Percentiles rank a stretch among this genome's conserved stretches.
These are phyloP conservation scores for Moricandia arvensis DNA, from an alignment of 345 rosid genomes.

Conservation along the genomic window DNA sequence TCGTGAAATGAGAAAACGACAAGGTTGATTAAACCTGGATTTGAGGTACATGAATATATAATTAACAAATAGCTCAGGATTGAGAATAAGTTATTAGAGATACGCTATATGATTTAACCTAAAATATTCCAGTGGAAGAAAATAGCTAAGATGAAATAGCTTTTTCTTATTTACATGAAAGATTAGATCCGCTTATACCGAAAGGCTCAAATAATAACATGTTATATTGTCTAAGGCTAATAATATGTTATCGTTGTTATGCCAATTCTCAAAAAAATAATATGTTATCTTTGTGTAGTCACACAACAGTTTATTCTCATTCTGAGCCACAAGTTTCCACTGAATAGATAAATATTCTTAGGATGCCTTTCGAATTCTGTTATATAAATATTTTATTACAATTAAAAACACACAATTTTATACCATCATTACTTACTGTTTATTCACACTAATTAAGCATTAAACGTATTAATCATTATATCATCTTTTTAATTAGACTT, in stretches of 20 bases:
- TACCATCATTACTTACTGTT: slow-evolving; percentile 19
- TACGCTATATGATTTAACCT: not conserved
- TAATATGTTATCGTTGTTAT: slow-evolving; percentile 22
- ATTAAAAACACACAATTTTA: not conserved
- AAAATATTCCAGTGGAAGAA: not conserved
- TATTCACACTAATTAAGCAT: not conserved
- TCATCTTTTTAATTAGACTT: not conserved
- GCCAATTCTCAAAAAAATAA: too few species aligned
- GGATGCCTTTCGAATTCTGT: slow-evolving; percentile 6
- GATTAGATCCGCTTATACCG: slow-evolving; percentile 1
- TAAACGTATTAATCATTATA: not conserved
- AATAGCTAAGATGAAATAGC: not conserved
- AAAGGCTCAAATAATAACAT: slow-evolving; percentile 6
- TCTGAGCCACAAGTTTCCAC: slow-evolving; percentile 30
- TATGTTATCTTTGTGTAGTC: slow-evolving; percentile 20
- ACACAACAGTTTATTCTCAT: slow-evolving; percentile 19
- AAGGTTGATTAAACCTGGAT: slow-evolving; percentile 21
- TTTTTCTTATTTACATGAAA: slow-evolving; percentile 1
- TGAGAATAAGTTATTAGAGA: not conserved
- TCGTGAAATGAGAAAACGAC: slow-evolving; percentile 21
- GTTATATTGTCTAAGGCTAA: not conserved
- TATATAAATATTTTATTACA: not conserved
- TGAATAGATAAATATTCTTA: slow-evolving; percentile 9
- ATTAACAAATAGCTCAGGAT: not conserved
- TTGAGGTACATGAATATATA: not conserved